Evolutionary conservation across 164 flowering plant species (phyloP).

Genomic region (grape (Vitis vinifera)): DNA sequence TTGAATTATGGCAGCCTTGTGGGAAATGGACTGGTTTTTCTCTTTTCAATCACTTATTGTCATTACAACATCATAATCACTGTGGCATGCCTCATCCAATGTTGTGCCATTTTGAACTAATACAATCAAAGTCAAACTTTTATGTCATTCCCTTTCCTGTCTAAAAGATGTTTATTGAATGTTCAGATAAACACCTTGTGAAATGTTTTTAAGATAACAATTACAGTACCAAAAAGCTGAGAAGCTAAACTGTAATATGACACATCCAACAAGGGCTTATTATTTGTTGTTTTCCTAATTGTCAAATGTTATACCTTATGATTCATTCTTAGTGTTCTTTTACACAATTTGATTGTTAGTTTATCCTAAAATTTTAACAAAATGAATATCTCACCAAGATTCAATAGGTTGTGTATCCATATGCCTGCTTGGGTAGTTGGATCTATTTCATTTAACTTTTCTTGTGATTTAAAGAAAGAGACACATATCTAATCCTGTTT

Average conservation of each 20-base stretch:
- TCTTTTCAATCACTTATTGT: no score
- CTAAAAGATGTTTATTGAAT: background rate
- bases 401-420: background rate
- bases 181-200: no score
- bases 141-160: background rate
- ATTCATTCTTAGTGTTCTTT: no score
- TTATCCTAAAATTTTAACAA: background rate
- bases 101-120: no score
- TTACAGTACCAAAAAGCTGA: background rate
- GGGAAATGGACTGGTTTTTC: no score
- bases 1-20: no score
- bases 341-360: no score
- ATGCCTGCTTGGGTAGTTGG: background rate
- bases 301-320: no score
- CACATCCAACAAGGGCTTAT: background rate
- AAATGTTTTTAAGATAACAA: background rate
- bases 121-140: background rate
- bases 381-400: background rate
- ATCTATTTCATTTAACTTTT: background rate
- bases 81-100: no score
- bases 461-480: background rate
- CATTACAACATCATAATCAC: no score
- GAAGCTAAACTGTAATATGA: background rate
- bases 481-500: no score
- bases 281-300: no score